Base-by-base conservation (phyloP, 2,329 filamentous ascomycete genomes). In the Cladobotryum protrusum region DNA sequence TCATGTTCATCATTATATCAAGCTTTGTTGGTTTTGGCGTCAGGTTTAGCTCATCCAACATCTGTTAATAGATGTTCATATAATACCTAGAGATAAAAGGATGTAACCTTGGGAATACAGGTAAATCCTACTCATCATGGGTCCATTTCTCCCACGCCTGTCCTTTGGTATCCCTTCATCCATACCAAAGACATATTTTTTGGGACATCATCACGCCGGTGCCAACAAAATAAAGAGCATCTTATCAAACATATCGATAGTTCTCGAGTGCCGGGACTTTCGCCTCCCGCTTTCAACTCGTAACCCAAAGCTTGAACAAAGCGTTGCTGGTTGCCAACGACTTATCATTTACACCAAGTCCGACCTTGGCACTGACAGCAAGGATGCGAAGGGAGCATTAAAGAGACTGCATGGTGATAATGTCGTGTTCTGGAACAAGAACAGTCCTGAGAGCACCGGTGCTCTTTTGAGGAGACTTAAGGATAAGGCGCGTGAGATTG, bases 261-360 rank as follows among this genome's bases (percentile, higher is more conserved):
- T 99, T 48, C 81, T 99, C 63, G 93, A 99, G 73, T 96, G 91
- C 67, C 87, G 93, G 63, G 93, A 99, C 73, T 90, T 90, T 65
- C 85, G 93, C 43, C 84, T 96, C 0, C 93, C 93, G 0, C 72
- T 97, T 9, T 91, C 90, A 1, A 93, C 89, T 3, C 83, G 89
- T 58, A 99, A 99, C 64, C 92, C 91, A 0, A 72, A 91, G 42
- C 92, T 99, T 59, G 92, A 97, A 64, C 77, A 83, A 54, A 79
- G 82, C 32, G 74, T 97, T 41, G 81, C 82, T 24, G 85, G 84
- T 14, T 83, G 83, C 56, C 77, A 86, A 60, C 81, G 91, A 54
- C 72, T 96, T 57, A 76, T 97, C 58, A 84, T 97, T 36, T 97
- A 96, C 69, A 99, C 93, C 14, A 96, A 97, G 68, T 74, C 81